These are phyloP conservation scores for Cystobasidium tubakii DNA, from an alignment of 768 basidiomycete species.

Conservation along the genomic window DNA sequence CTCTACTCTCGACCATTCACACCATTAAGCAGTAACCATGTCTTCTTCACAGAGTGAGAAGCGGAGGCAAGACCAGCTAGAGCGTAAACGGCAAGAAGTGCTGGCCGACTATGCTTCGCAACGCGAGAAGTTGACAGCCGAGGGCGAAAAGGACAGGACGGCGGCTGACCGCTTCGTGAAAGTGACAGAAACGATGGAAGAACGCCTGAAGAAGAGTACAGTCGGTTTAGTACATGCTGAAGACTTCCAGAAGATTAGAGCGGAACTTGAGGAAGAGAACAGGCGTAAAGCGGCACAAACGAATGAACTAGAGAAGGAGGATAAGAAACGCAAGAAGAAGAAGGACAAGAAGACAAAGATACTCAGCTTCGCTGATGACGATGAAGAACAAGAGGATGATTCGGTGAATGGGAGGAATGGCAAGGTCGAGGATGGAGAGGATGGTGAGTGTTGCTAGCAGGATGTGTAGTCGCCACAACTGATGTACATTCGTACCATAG, in stretches of 20 bases:
- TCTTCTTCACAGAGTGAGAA: conserved; percentile 66
- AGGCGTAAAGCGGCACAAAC: conserved; percentile 79
- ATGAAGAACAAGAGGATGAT: conserved; percentile 52
- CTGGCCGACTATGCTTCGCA: conserved; percentile 70
- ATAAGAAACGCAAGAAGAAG: conserved; percentile 79
- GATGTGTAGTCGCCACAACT: not conserved
- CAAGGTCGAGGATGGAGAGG: conserved; percentile 12
- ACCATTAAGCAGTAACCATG: conserved; percentile 49
- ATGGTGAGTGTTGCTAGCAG: not conserved
- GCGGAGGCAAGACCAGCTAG: conserved; percentile 59
- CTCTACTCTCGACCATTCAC: not conserved
- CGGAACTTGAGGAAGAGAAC: conserved; percentile 84
- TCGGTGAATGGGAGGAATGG: not conserved
- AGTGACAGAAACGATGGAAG: conserved; percentile 90
- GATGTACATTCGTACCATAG: not conserved
- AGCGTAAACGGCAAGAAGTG: conserved; percentile 64
- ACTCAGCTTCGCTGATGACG: conserved; percentile 86
- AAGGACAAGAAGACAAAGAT: conserved; percentile 88
- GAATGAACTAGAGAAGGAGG: conserved; percentile 75
- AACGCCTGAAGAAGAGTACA: conserved; percentile 79
- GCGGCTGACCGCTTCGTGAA: conserved; percentile 84
- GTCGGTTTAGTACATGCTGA: conserved; percentile 85
- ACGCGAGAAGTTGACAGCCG: conserved; percentile 61
- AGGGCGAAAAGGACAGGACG: conserved; percentile 48
- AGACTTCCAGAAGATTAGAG: conserved; percentile 82